phyloP scores from a whole-genome alignment of 768 basidiomycete genomes.

The Tulasnella sp. region DNA sequence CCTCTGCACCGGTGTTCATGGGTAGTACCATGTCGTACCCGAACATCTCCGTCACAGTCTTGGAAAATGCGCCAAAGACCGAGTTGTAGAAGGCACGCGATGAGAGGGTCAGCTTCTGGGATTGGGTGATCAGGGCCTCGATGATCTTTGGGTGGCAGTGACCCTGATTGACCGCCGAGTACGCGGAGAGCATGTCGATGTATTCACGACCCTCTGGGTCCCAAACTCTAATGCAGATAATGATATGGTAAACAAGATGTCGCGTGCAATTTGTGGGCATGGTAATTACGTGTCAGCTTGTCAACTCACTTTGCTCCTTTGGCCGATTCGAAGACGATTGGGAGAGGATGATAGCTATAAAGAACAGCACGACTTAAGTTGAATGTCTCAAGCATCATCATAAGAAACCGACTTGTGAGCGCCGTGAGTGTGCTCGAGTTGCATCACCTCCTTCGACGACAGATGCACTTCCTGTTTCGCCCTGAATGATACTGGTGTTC shows the following conservation, averaged over 20 bases:
- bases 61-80: constrained; percentile 80
- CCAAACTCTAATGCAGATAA: constrained; percentile 51
- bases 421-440: constrained; percentile 67
- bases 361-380: constrained; percentile 34
- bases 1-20: constrained; percentile 99
- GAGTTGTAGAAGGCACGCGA: constrained; percentile 96
- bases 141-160: constrained; percentile 90
- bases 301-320: constrained; percentile 73
- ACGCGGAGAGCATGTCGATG: constrained; percentile 96
- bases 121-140: constrained; percentile 67
- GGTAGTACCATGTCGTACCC: constrained; percentile 93
- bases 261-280: constrained; percentile 14
- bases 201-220: constrained; percentile 92
- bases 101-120: constrained; percentile 81
- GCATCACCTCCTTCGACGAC: constrained; percentile 46
- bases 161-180: constrained; percentile 94
- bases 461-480: not conserved
- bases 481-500: too few relatives aligned
- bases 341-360: constrained; percentile 84
- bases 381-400: constrained; percentile 4
- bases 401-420: constrained; percentile 72
- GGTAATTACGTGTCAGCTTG: constrained; percentile 19
- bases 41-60: constrained; percentile 71
- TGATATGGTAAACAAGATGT: not conserved
- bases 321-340: constrained; percentile 86